phyloP scores from a whole-genome alignment of 1,284 basidiomycete species.

The Hymenochaete sp. region DNA sequence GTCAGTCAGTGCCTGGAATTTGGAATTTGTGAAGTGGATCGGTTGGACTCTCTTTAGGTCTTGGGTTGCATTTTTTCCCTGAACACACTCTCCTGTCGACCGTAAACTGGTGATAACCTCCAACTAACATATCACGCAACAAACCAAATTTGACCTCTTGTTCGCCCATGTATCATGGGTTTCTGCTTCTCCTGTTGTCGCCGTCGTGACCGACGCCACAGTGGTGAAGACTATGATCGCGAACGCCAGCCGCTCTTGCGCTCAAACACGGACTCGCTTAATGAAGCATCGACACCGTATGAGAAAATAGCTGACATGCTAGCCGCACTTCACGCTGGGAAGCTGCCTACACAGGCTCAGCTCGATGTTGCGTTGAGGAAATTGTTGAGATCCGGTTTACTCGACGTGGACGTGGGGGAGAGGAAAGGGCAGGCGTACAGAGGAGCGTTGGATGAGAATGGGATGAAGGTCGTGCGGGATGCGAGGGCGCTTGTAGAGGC shows the following conservation, averaged over 20 bases:
- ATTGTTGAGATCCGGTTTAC: slow-evolving; percentile 30
- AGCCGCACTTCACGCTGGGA: slow-evolving; percentile 37
- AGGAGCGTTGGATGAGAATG: slow-evolving; percentile 18
- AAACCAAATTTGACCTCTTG: background rate
- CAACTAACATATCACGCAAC: background rate
- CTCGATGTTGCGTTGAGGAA: slow-evolving; percentile 27
- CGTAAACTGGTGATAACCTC: background rate
- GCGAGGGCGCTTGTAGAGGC: slow-evolving; percentile 31
- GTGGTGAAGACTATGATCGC: background rate
- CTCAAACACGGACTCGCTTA: background rate
- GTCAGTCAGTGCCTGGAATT: no score
- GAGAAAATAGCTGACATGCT: slow-evolving; percentile 35
- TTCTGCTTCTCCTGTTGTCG: slow-evolving; percentile 12
- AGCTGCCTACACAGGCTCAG: slow-evolving; percentile 42
- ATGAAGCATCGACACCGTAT: slow-evolving; percentile 15
- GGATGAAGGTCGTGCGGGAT: slow-evolving; percentile 28
- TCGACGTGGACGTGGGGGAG: slow-evolving; percentile 20
- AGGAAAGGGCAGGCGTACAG: slow-evolving; percentile 19
- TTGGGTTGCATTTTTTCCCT: no score
- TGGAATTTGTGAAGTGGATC: background rate
- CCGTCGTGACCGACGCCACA: background rate
- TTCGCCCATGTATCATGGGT: slow-evolving; percentile 5
- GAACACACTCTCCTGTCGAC: no score
- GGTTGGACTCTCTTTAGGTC: background rate
- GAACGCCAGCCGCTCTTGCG: slow-evolving; percentile 8